Conservation (phyloP, 2,329 filamentous ascomycete genomes). For the Fulvia fulva region DNA sequence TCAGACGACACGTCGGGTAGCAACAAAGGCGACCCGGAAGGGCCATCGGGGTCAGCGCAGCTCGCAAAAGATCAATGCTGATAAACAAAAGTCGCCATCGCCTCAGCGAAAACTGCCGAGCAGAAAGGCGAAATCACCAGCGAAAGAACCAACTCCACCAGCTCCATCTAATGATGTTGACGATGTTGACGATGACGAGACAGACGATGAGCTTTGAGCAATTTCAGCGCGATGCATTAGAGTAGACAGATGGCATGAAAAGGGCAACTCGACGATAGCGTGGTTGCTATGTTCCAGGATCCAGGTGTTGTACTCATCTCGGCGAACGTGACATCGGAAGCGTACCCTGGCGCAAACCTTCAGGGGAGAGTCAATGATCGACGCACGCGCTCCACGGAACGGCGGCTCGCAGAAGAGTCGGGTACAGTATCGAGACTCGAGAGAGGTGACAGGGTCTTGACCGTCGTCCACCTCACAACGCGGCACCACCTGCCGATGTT, state of each 20-base stretch:
- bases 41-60: background rate
- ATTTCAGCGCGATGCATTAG: background rate
- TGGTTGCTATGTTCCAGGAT: background rate
- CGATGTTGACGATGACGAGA: conserved; percentile 30
- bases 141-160: conserved; percentile 11
- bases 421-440: background rate
- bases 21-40: background rate
- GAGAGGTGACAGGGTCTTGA: background rate
- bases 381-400: background rate
- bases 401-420: background rate
- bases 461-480: too few relatives aligned
- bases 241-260: background rate
- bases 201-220: conserved; percentile 32
- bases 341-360: background rate
- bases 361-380: background rate
- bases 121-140: conserved; percentile 9
- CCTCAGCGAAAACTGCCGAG: conserved; percentile 23
- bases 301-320: background rate
- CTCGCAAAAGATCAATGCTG: conserved; percentile 10
- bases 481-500: too few relatives aligned
- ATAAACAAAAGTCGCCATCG: conserved; percentile 7
- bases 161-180: conserved; percentile 6
- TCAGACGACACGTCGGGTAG: conserved; percentile 2
- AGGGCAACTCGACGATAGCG: background rate
- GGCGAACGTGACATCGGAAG: background rate